Evolutionary conservation across 495 filamentous ascomycete species (phyloP), one percentile per base, ranked within the genome.

Genomic region (Oleoguttula mirabilis): DNA sequence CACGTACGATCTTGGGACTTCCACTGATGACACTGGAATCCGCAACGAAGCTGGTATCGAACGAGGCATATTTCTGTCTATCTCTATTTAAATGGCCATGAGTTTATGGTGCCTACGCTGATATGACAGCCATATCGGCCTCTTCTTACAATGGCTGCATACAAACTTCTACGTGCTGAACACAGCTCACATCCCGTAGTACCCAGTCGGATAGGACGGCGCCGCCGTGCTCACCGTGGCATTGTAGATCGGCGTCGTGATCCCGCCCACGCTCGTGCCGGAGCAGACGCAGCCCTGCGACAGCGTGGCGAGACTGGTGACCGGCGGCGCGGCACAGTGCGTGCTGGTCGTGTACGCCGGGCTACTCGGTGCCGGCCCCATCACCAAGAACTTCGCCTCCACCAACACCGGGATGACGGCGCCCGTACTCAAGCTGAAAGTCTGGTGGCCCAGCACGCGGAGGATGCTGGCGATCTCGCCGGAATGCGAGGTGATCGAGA

Each of bases 361-460:
- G 0, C 67, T 62, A 4, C 65, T 54, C 15, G 58, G 43, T 3
- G 52, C 32, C 3, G 57, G 41, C 15, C 37, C 54, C 12, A 40
- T 27, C 4, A 39, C 40, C 12, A 57, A 23, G 15, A 52, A 60
- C 56, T 73, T 63, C 0, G 75, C 78, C 51, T 68, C 71, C 7
- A 84, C 69, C 32, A 84, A 64, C 20, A 80, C 77, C 1, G 81
- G 77, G 42, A 86, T 82, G 5, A 80, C 69, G 33, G 75, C 77
- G 11, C 81, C 79, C 0, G 81, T 84, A 19, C 58, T 70, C 39
- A 84, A 50, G 3, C 59, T 59, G 48, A 84, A 86, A 7, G 41
- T 19, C 14, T 70, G 67, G 55, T 86, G 81, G 2, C 71, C 71
- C 2, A 85, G 46, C 0, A 71, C 75, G 36, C 70, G 55, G 44